Conservation (phyloP, 345 rosid species). For the Bruguiera parviflora region DNA sequence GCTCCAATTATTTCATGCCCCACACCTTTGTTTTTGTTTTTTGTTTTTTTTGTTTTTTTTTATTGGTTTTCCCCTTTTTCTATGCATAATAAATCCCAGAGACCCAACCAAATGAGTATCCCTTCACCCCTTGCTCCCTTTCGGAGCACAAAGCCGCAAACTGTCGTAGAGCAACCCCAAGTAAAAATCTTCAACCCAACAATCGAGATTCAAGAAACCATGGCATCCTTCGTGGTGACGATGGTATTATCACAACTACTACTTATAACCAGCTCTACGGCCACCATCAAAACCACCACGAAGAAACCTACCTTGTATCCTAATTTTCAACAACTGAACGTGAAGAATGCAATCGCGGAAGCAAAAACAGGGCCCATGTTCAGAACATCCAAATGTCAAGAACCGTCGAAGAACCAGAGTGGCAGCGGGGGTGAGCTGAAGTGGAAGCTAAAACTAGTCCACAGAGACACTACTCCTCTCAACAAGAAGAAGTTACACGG, state of each 20-base stretch:
- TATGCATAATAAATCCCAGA: conserved; percentile 6
- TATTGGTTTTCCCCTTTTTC: conserved; percentile 6
- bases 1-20: conserved; percentile 23
- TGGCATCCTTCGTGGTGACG: conserved; percentile 13
- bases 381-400: conserved; percentile 29
- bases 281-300: conserved; percentile 4
- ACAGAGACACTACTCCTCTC: conserved; percentile 45
- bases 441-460: conserved; percentile 55
- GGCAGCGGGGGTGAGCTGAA: conserved; percentile 3
- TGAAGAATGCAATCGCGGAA: conserved; percentile 31
- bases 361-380: conserved; percentile 18
- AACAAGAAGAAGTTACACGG: conserved; percentile 17
- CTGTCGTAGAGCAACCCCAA: neutral
- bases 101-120: conserved; percentile 28
- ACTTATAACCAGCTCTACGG: conserved; percentile 1
- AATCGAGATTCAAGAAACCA: neutral
- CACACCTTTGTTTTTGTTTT: too few relatives aligned
- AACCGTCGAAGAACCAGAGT: conserved; percentile 18
- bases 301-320: conserved; percentile 29
- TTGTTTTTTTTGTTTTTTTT: conserved; percentile 10
- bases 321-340: conserved; percentile 45
- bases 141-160: conserved; percentile 1
- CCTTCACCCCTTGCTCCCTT: neutral
- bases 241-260: conserved; percentile 11
- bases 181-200: neutral